Base-by-base conservation (phyloP, 805 yeast species). In the Kodamaea laetipori region DNA sequence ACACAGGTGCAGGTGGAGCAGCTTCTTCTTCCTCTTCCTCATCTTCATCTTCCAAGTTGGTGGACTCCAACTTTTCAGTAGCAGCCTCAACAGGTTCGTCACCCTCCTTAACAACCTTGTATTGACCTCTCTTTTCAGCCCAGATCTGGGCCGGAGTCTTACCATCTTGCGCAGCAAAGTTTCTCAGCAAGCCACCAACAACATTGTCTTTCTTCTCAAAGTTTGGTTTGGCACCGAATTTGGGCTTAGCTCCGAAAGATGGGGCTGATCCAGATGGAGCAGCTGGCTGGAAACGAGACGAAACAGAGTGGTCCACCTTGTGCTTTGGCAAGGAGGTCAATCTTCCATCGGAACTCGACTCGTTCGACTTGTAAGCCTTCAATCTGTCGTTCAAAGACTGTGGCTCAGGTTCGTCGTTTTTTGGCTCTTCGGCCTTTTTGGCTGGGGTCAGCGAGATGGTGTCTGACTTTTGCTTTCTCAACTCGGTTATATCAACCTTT, bases 81-180 rank as follows among this genome's bases (percentile, higher is more conserved):
- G 50, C 34, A 13, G 35, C 33, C 3, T 50, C 44, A 16, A 43
- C 27, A 10, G 45, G 48, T 19, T 39, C 41, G 8, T 86, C 82
- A 4, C 79, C 82, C 3, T 38, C 50, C 41, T 34, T 45, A 7
- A 58, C 57, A 35, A 69, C 67, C 52, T 73, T 77, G 54, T 71
- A 80, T 60, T 82, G 76, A 37, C 89, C 95, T 58, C 84, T 81
- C 68, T 83, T 86, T 60, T 86, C 97, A 17, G 97, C 97, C 97
- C 97, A 90, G 21, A 87, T 56, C 67, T 90, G 97, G 21, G 97
- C 97, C 17, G 97, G 97, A 6, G 96, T 86, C 64, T 88, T 86
- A 48, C 96, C 97, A 48, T 75, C 78, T 48, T 77, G 77, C 42
- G 83, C 68, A 49, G 78, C 94, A 60, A 78, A 84, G 60, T 80